Evolutionary conservation across 495 filamentous ascomycete species (phyloP), one percentile per base, ranked within the genome.

Genomic region (Penicillium bovifimosum): DNA sequence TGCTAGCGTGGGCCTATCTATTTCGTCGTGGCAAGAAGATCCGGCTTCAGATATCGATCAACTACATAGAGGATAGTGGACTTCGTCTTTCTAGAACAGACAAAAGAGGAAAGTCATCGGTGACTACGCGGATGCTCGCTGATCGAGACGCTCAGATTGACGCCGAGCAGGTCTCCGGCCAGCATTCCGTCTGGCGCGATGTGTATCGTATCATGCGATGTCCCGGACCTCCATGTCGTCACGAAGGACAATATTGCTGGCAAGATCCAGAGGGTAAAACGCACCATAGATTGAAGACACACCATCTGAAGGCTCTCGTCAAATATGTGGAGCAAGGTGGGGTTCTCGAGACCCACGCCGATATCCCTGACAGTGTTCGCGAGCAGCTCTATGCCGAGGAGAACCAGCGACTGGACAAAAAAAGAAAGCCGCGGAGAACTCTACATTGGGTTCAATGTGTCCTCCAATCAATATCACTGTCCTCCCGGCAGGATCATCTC

Each of bases 221-320:
- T 48, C 61, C 58, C 29, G 40, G 58, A 11, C 53, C 53, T 32
- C 55, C 41, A 56, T 64, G 28, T 53, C 55, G 53, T 55, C 50
- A 55, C 20, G 39, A 59, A 59, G 50, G 55, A 26, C 47, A 56
- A 48, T 59, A 61, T 43, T 56, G 50, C 52, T 61, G 35, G 61
- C 35, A 64, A 60, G 56, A 57, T 26, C 53, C 47, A 14, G 47
- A 60, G 18, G 41, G 54, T 0, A 55, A 57, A 47, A 45, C n/a
- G 27, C 40, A 60, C 29, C 49, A 31, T 26, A 41, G 39, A 41
- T 26, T 26, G 13, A 41, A 41, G 6, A 41, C 20, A 41, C n/a
- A n/a, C 39, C 13, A 47, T 47, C 1, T 47, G 18, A 47, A 47
- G 31, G 44, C 44, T 14, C 44, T 47, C 6, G 3, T 17, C n/a